Evolutionary conservation across 352 stramenopile species (phyloP).

Genomic region (Halophytophthora batemanensis): DNA sequence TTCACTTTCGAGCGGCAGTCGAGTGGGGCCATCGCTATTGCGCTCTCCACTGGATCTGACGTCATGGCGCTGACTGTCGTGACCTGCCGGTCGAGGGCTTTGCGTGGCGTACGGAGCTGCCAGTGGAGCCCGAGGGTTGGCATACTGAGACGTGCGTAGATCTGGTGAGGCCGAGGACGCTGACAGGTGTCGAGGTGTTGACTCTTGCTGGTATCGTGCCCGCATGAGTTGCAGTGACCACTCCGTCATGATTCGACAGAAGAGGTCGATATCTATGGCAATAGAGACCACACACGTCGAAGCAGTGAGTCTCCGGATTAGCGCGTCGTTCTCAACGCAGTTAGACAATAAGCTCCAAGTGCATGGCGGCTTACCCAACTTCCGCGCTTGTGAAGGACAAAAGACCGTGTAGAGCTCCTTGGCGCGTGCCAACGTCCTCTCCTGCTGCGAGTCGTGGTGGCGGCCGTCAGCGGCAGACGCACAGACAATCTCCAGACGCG

Average conservation of each 20-base stretch:
- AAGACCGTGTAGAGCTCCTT: slow-evolving; percentile 68
- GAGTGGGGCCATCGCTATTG: slow-evolving; percentile 5
- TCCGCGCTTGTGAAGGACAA: slow-evolving; percentile 59
- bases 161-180: slow-evolving; percentile 17
- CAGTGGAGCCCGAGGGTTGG: slow-evolving; percentile 18
- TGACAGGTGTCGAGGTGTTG: slow-evolving; percentile 11
- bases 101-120: slow-evolving; percentile 56
- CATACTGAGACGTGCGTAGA: slow-evolving; percentile 17
- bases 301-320: not conserved
- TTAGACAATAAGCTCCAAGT: not conserved
- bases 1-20: slow-evolving; percentile 36
- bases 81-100: slow-evolving; percentile 3
- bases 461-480: slow-evolving; percentile 2
- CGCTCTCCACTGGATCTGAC: slow-evolving; percentile 1
- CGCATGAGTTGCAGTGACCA: slow-evolving; percentile 68
- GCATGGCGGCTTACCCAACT: slow-evolving; percentile 35
- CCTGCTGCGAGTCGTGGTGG: slow-evolving; percentile 6
- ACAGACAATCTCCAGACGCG: slow-evolving; percentile 58
- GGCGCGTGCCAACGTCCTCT: slow-evolving; percentile 24
- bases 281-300: not conserved
- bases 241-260: slow-evolving; percentile 79
- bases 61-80: slow-evolving; percentile 1
- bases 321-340: not conserved
- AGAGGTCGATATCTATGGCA: slow-evolving; percentile 63
- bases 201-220: slow-evolving; percentile 31